Evolutionary conservation across 345 rosid species (phyloP).

Genomic region (Arabidopsis thaliana): TAIR10.1 NC_003070.9:1756001-1756500

Average conservation of each 20-base stretch:
- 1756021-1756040: constrained; percentile 32
- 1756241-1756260: constrained; percentile 20
- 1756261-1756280: neutral
- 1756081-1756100: constrained; percentile 97
- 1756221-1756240: constrained; percentile 2
- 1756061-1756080: constrained; percentile 96
- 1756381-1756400: constrained; percentile 74
- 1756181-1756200: constrained; percentile 98
- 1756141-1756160: constrained; percentile 65
- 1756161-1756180: constrained; percentile 96
- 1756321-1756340: constrained; percentile 92
- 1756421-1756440: constrained; percentile 32
- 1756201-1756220: constrained; percentile 19
- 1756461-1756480: neutral
- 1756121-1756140: constrained; percentile 59
- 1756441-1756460: constrained; percentile 11
- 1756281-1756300: constrained; percentile 36
- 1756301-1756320: constrained; percentile 69
- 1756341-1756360: constrained; percentile 87
- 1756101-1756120: constrained; percentile 61
- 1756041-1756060: constrained; percentile 47
- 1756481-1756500: constrained; percentile 20
- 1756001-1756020: constrained; percentile 14
- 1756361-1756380: constrained; percentile 90
- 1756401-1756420: constrained; percentile 95